phyloP scores from a whole-genome alignment of 192 early-diverging fungal species.

The Endogone sp. region DNA sequence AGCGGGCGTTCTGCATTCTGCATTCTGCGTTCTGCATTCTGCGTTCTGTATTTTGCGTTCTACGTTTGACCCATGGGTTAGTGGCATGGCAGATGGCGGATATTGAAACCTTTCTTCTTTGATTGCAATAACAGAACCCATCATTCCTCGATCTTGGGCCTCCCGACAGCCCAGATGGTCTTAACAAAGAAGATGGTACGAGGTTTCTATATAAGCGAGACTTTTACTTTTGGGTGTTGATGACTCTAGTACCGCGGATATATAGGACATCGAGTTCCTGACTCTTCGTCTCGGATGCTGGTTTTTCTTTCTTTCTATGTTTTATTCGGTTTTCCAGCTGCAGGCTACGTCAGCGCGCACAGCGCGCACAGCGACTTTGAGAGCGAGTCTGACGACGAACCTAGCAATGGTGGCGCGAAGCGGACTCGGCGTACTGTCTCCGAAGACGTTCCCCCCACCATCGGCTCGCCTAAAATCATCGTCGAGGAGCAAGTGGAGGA shows the following conservation, averaged over 20 bases:
- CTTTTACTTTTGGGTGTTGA: not conserved
- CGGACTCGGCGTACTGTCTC: not conserved
- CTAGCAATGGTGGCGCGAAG: slow-evolving; percentile 11
- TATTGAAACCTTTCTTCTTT: too few relatives aligned
- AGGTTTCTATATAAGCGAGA: not conserved
- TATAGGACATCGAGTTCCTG: too few relatives aligned
- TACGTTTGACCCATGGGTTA: too few relatives aligned
- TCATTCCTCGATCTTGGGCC: slow-evolving; percentile 30
- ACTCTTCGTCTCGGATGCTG: too few relatives aligned
- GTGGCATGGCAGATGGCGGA: too few relatives aligned
- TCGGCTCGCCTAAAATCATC: slow-evolving; percentile 27
- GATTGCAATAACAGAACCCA: slow-evolving; percentile 24
- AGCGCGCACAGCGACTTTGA: slow-evolving; percentile 57
- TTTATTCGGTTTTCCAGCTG: too few relatives aligned
- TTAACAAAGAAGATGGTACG: slow-evolving; percentile 4
- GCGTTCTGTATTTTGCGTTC: too few relatives aligned
- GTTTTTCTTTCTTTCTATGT: too few relatives aligned
- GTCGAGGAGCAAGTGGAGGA: slow-evolving; percentile 32
- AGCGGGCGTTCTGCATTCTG: too few relatives aligned
- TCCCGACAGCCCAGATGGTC: slow-evolving; percentile 10
- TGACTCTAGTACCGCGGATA: too few relatives aligned
- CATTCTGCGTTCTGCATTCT: too few relatives aligned
- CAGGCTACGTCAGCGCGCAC: slow-evolving; percentile 68
- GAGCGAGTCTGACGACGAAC: slow-evolving; percentile 24
- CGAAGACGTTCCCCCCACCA: slow-evolving; percentile 14